These are phyloP conservation scores for Citrus trifoliata DNA, from an alignment of 345 rosid genomes.

Conservation along the genomic window DNA sequence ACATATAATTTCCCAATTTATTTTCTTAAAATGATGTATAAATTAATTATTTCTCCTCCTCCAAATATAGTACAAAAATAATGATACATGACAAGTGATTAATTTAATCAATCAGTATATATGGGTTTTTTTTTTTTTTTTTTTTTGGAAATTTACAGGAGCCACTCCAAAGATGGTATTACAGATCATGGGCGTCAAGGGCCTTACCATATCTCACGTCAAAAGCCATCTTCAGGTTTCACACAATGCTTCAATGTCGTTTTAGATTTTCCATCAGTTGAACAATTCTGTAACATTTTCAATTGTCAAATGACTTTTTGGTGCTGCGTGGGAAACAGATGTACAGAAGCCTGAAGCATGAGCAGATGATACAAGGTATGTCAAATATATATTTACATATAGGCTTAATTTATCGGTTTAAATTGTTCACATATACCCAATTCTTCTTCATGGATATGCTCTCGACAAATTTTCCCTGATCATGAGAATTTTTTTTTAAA, in stretches of 20 bases:
- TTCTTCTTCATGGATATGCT: not conserved
- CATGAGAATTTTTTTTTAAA: not conserved
- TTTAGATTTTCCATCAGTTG: not conserved
- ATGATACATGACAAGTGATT: no score
- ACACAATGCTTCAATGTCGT: no score
- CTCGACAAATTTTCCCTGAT: not conserved
- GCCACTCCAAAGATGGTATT: slow-evolving; percentile 75
- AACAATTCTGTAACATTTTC: not conserved
- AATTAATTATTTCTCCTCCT: no score
- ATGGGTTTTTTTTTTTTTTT: no score
- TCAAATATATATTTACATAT: not conserved
- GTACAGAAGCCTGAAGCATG: slow-evolving; percentile 72
- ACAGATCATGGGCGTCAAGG: slow-evolving; percentile 61
- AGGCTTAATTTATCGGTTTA: no score
- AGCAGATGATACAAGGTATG: slow-evolving; percentile 56
- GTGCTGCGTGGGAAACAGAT: slow-evolving; percentile 34
- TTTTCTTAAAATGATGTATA: no score
- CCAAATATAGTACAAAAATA: no score
- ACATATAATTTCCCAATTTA: no score
- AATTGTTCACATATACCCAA: no score
- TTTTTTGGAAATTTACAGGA: slow-evolving; percentile 17
- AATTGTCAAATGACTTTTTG: not conserved
- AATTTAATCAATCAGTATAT: no score
- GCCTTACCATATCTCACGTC: slow-evolving; percentile 66
- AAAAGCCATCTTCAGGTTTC: slow-evolving; percentile 84